These are phyloP conservation scores for Aureobasidium sp. DNA, from an alignment of 2,329 filamentous ascomycete species.

Conservation along the genomic window DNA sequence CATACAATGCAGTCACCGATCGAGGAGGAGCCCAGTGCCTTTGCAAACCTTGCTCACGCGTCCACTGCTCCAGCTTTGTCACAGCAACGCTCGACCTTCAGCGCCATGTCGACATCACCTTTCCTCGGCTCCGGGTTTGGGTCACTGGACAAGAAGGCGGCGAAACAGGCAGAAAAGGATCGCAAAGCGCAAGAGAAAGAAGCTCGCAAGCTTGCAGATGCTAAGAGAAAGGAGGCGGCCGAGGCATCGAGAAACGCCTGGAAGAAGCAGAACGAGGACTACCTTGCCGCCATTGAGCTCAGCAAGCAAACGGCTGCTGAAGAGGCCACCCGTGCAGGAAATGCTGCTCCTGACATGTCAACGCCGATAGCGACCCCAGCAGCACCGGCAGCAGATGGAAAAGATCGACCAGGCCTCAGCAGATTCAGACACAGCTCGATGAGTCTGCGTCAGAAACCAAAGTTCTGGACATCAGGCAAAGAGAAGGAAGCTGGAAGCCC, in stretches of 20 bases:
- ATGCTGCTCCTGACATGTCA: not conserved
- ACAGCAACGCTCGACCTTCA: slow-evolving; percentile 8
- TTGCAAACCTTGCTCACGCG: slow-evolving; percentile 57
- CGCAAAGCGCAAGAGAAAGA: slow-evolving; percentile 52
- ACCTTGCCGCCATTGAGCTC: slow-evolving; percentile 56
- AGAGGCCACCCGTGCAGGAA: slow-evolving; percentile 26
- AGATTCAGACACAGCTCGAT: slow-evolving; percentile 61
- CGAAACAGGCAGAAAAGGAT: slow-evolving; percentile 49
- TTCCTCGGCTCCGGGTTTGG: slow-evolving; percentile 31
- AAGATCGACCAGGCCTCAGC: slow-evolving; percentile 22
- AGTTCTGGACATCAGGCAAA: slow-evolving; percentile 47
- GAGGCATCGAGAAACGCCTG: slow-evolving; percentile 46
- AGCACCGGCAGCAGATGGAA: slow-evolving; percentile 14
- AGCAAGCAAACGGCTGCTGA: slow-evolving; percentile 57
- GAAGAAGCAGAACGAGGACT: slow-evolving; percentile 53
- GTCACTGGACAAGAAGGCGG: slow-evolving; percentile 60
- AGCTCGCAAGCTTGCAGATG: slow-evolving; percentile 40
- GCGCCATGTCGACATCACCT: not conserved
- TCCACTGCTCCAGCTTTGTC: slow-evolving; percentile 49
- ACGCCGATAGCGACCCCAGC: slow-evolving; percentile 11
- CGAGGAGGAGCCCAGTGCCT: slow-evolving; percentile 39
- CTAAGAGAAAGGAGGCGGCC: slow-evolving; percentile 26
- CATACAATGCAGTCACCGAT: slow-evolving; percentile 27
- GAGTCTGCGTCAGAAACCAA: slow-evolving; percentile 69
- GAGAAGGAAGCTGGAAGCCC: slow-evolving; percentile 41